A percentile compares a stretch with the other conserved stretches of the same genome.
These are phyloP conservation scores for Lichenothelia convexa DNA, from an alignment of 495 filamentous ascomycete species.

Conservation along the genomic window DNA sequence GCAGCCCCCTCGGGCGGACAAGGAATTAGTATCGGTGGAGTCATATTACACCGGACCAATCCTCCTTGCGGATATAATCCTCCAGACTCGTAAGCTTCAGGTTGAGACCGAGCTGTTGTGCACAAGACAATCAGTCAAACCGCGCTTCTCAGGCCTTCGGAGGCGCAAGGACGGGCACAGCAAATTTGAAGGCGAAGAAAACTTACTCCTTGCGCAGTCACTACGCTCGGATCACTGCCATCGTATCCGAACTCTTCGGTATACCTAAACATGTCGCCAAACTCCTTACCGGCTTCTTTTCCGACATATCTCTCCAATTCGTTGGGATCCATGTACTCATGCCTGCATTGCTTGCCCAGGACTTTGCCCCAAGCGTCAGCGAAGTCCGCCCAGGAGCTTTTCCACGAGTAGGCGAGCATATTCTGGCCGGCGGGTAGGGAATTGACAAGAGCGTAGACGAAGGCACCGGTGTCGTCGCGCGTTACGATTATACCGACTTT, in stretches of 20 bases:
- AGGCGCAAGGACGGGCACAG: too few relatives aligned
- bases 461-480: slow-evolving; percentile 18
- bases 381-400: slow-evolving; percentile 17
- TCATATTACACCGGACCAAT: slow-evolving; percentile 15
- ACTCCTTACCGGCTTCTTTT: slow-evolving; percentile 13
- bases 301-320: slow-evolving; percentile 8
- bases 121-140: not conserved
- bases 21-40: too few relatives aligned
- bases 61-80: slow-evolving; percentile 18
- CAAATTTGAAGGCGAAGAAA: too few relatives aligned
- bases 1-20: too few relatives aligned
- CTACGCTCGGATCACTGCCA: slow-evolving; percentile 15
- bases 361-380: slow-evolving; percentile 11
- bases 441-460: slow-evolving; percentile 17
- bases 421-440: slow-evolving; percentile 16
- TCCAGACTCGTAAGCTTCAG: slow-evolving; percentile 13
- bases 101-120: slow-evolving; percentile 12
- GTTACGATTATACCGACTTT: slow-evolving; percentile 17
- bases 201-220: slow-evolving; percentile 10
- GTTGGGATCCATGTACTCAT: slow-evolving; percentile 6
- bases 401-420: slow-evolving; percentile 16
- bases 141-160: not conserved
- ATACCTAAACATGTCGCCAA: slow-evolving; percentile 20
- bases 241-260: slow-evolving; percentile 21
- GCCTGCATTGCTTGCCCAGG: not conserved